Evolutionary conservation across 345 rosid species (phyloP), one percentile per base, ranked within the genome.

Genomic region (Populus davidiana): DNA sequence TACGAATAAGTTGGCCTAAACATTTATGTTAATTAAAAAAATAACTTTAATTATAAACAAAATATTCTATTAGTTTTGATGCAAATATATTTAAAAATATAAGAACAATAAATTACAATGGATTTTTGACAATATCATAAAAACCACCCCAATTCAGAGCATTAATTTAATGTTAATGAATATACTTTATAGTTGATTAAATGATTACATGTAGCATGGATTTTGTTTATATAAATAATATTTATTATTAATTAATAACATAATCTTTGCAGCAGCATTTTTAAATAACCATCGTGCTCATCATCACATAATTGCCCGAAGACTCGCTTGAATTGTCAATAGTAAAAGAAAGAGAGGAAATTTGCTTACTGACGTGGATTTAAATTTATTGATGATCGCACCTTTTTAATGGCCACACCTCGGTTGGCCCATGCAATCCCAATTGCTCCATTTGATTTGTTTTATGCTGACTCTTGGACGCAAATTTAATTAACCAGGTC

Each of bases 1-100:
- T 29, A 2, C 31, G 1, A 2, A 2, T 0, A 29, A 29, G 2
- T 2, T 29, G 31, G 0, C 0, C 2, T 1, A 2, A 2, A 29
- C 0, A 29, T 2, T 0, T 1, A 29, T 2, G 0, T 29, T 29
- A 33, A 33, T 33, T 0, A 33, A 33, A 33, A 33, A 33, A 33
- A 33, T 0, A 33, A 5, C 4, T 33, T 33, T 33, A 0, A 33
- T 4, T 33, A 33, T 4, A 33, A 33, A 33, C 35, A 33, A 33
- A 33, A 33, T 33, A 33, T 33, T 33, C 5, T 33, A 33, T 33
- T 33, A 33, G 5, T 33, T 33, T 33, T 33, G 5, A 33, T 33
- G 5, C 5, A 4, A 33, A 33, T 33, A 33, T 33, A 33, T 33
- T 33, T 3, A 3, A 33, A 33, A 33, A 33, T 33, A 33, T 4